phyloP scores from a whole-genome alignment of 2,329 filamentous ascomycete species.

The Penicillium capsulatum region DNA sequence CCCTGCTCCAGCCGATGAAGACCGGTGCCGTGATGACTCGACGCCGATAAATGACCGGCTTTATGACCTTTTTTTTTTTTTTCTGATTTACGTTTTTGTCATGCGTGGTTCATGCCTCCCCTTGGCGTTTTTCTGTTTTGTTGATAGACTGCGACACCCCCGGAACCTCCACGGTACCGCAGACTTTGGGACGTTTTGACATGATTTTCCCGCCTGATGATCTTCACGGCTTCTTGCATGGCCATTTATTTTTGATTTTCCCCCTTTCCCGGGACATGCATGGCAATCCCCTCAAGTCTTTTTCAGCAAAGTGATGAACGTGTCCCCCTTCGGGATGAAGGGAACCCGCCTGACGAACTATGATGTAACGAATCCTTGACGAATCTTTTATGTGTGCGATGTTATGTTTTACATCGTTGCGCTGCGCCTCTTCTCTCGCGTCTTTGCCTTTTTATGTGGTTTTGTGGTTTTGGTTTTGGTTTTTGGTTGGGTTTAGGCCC shows the following conservation, averaged over 20 bases:
- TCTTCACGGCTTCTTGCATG: too few species aligned
- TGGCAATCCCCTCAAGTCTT: too few species aligned
- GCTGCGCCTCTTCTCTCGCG: constrained; percentile 13
- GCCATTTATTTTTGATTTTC: background rate
- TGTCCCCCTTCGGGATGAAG: too few species aligned
- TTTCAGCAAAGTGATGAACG: constrained; percentile 10
- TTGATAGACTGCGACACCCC: constrained; percentile 18
- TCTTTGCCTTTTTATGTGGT: constrained; percentile 5
- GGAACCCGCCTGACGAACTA: constrained; percentile 30
- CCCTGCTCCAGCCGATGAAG: constrained; percentile 43
- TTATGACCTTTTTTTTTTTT: too few species aligned
- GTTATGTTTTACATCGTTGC: too few species aligned
- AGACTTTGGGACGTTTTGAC: constrained; percentile 8
- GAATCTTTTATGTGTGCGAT: constrained; percentile 25
- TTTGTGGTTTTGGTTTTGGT: constrained; percentile 1
- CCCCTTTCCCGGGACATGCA: constrained; percentile 2
- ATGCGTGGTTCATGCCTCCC: background rate
- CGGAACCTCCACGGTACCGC: constrained; percentile 8
- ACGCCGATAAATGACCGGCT: constrained; percentile 36
- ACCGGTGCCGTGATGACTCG: constrained; percentile 40
- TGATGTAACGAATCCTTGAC: constrained; percentile 37
- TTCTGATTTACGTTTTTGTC: background rate
- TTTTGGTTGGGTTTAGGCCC: constrained; percentile 4
- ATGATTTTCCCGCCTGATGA: constrained; percentile 9
- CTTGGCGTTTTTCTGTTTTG: constrained; percentile 15